Base-by-base conservation (phyloP, 768 basidiomycete genomes). In the Lepiota venenata region DNA sequence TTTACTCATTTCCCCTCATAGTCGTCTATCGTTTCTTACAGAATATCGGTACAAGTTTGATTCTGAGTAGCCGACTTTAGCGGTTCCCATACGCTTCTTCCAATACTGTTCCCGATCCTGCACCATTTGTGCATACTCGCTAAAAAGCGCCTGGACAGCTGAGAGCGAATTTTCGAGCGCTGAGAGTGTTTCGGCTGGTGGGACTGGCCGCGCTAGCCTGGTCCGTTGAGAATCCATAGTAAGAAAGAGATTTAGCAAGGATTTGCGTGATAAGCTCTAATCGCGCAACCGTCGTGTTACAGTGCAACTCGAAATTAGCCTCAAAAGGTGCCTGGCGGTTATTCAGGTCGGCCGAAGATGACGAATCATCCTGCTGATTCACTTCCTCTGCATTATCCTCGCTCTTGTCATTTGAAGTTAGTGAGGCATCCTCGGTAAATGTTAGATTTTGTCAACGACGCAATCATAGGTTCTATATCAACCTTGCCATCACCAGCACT, bases 21-120 rank as follows among this genome's bases (percentile, higher is more conserved):
- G n/a, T n/a, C n/a, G n/a, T n/a, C n/a, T n/a, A n/a, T n/a, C n/a
- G n/a, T n/a, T n/a, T n/a, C n/a, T n/a, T n/a, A n/a, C n/a, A n/a
- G n/a, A n/a, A n/a, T n/a, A n/a, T n/a, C n/a, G n/a, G n/a, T n/a
- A n/a, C n/a, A n/a, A n/a, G n/a, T n/a, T n/a, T n/a, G n/a, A n/a
- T n/a, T n/a, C n/a, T n/a, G n/a, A n/a, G n/a, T n/a, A n/a, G n/a
- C n/a, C n/a, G n/a, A n/a, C n/a, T n/a, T n/a, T n/a, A n/a, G n/a
- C n/a, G n/a, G n/a, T n/a, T n/a, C n/a, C n/a, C n/a, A n/a, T n/a
- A n/a, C n/a, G 80, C 29, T 74, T 69, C 52, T 76, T 77, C 74
- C 83, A 94, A 80, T 88, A 97, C 47, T 80, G 78, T 58, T 97
- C 95, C n/a, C 95, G 77, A 53, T 87, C 85, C 51, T 76, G 74